Base-by-base conservation (phyloP, 352 stramenopile species). In the Phytophthora palmivora region DNA sequence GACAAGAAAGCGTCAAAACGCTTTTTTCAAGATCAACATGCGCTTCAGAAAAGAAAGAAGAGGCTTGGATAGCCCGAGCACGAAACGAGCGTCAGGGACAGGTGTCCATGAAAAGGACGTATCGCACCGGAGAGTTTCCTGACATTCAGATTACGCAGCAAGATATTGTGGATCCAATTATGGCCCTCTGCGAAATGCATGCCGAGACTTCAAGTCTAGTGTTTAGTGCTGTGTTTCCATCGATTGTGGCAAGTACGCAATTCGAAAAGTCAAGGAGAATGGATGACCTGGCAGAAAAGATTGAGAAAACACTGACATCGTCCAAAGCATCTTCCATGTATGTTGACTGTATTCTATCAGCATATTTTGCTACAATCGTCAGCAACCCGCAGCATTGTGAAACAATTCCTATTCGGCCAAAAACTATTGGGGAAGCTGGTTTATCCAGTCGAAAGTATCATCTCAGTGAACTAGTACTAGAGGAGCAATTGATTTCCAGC, bases 91-190 rank as follows among this genome's bases (percentile, higher is more conserved):
- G 80, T 2, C 68, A 79, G 15, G 68, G 85, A 42, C 64, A 82
- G 34, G 84, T 95, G 2, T 69, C 69, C 2, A 87, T 95, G 32
- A 80, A 78, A 46, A 65, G 87, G n/a, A 83, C 72, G 21, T 95
- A 95, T 39, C 74, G 87, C 5, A 49, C 73, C 10, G 87, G 87
- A 1, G 81, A 93, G 16, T 89, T 83, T 56, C 86, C 87, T 19
- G 87, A 95, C 41, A 95, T 95, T 58, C 75, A 93, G 39, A 93
- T 95, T 58, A 78, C 82, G 22, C 63, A 80, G 8, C 67, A 60
- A 37, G 87, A 95, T 55, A 78, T 95, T 39, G 30, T 93, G 34
- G 64, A 79, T 24, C 87, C 87, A 14, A 66, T 95, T 7, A 83
- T 92, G 55, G 63, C 62, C 8, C 60, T 95, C 0, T 92, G 82